Base-by-base conservation (phyloP, 2,329 filamentous ascomycete genomes). In the Rachicladosporium sp. region DNA sequence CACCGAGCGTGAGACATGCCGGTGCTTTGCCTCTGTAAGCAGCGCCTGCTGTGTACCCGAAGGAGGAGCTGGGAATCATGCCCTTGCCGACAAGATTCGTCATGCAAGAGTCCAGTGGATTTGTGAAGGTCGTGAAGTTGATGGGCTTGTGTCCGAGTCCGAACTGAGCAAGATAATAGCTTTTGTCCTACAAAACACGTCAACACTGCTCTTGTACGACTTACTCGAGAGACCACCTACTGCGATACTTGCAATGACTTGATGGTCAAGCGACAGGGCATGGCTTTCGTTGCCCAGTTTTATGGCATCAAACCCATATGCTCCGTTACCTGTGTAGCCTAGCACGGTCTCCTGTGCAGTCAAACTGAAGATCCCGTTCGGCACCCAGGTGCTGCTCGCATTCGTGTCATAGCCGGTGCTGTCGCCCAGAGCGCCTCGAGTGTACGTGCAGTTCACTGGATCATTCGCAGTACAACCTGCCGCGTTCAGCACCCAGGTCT, bases 241-340 rank as follows among this genome's bases (percentile, higher is more conserved):
- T 19, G 15, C 15, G 21, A 62, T 56, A 4, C 54, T 57, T 11
- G 55, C 60, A 6, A 65, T 46, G 23, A 62, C 48, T 44, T 60
- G 57, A 37, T 56, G 50, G 8, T 53, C 43, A 27, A 63, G 33
- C 7, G 44, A 19, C 15, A 19, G 15, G 15, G 15, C 15, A 19
- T 19, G 15, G 15, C 15, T 19, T 19, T 19, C 15, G 5, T 19
- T 19, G 15, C 15, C 15, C 31, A 70, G 47, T 4, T 55, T 58
- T 2, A 70, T 60, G 2, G 55, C 60, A 37, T 69, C 63, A 72
- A 71, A 53, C 4, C 77, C 80, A 52, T 80, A 85, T 42, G 76
- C 63, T 4, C 77, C 80, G 52, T 80, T 80, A 35, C 72, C 76
- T 3, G 58, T 59, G 38, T 73, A 63, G 2, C 70, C 72, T 11